A percentile compares a stretch with the other conserved stretches of the same genome.
These are phyloP conservation scores for Cercospora zeae-maydis DNA, from an alignment of 2,329 filamentous ascomycete species.

Conservation along the genomic window DNA sequence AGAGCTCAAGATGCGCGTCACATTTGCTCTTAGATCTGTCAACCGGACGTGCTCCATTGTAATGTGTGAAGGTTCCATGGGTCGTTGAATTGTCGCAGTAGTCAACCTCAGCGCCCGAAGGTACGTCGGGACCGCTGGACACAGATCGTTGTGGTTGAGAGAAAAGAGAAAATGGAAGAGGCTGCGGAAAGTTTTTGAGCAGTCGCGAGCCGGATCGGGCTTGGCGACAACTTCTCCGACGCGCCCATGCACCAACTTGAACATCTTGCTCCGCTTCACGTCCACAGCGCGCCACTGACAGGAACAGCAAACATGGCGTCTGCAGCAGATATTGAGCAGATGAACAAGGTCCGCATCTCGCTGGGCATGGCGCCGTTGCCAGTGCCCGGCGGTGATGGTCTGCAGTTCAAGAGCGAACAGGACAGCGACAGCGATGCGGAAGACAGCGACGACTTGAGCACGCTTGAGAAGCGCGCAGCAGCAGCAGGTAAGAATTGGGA, in stretches of 20 bases:
- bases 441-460: slow-evolving; percentile 65
- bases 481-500: slow-evolving; percentile 73
- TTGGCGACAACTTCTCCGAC: not conserved
- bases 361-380: slow-evolving; percentile 88
- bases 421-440: slow-evolving; percentile 34
- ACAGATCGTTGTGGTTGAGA: slow-evolving; percentile 68
- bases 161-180: slow-evolving; percentile 37
- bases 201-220: not conserved
- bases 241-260: not conserved
- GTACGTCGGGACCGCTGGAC: slow-evolving; percentile 69
- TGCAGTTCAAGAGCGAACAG: slow-evolving; percentile 55
- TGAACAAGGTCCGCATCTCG: slow-evolving; percentile 83
- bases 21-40: slow-evolving; percentile 87
- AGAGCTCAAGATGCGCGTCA: slow-evolving; percentile 47
- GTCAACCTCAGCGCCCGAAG: slow-evolving; percentile 64
- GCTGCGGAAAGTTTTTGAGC: slow-evolving; percentile 12
- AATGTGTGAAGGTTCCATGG: slow-evolving; percentile 67
- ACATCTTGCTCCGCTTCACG: not conserved
- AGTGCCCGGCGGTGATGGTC: slow-evolving; percentile 66
- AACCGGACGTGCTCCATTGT: slow-evolving; percentile 81
- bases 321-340: slow-evolving; percentile 77
- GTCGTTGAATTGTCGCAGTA: slow-evolving; percentile 80
- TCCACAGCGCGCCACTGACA: slow-evolving; percentile 12
- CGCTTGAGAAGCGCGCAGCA: slow-evolving; percentile 75
- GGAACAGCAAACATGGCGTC: slow-evolving; percentile 25